phyloP scores from a whole-genome alignment of 1,139 yeast genomes.

The Debaryomyces fabryi region DNA sequence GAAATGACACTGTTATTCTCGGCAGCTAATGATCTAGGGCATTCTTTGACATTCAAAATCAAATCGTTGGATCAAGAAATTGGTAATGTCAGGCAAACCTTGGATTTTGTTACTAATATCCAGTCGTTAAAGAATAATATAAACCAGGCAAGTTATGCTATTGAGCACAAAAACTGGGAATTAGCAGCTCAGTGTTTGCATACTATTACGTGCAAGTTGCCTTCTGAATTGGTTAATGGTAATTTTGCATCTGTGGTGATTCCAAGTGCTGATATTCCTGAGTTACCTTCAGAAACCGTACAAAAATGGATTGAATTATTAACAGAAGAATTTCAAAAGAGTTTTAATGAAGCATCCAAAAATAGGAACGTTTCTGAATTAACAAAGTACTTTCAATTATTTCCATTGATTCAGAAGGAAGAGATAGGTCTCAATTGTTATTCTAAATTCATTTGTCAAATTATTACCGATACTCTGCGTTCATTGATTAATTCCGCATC shows the following conservation, averaged over 20 bases:
- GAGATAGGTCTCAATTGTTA: constrained; percentile 77
- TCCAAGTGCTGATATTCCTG: constrained; percentile 92
- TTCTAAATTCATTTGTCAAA: constrained; percentile 81
- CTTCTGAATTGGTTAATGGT: constrained; percentile 58
- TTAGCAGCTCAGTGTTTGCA: constrained; percentile 68
- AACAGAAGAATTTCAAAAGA: constrained; percentile 56
- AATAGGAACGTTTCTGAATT: constrained; percentile 66
- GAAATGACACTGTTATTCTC: constrained; percentile 55
- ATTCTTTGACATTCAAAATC: constrained; percentile 67
- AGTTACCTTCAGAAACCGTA: constrained; percentile 64
- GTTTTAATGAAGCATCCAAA: constrained; percentile 72
- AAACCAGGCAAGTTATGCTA: constrained; percentile 67
- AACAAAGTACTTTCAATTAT: constrained; percentile 79
- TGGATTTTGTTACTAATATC: constrained; percentile 65
- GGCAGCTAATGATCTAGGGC: constrained; percentile 67
- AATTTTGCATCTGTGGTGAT: constrained; percentile 78
- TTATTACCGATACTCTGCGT: constrained; percentile 79
- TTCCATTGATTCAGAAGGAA: constrained; percentile 81
- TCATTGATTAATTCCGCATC: constrained; percentile 49
- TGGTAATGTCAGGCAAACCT: constrained; percentile 63
- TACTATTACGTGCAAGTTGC: constrained; percentile 53
- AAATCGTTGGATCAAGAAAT: constrained; percentile 73
- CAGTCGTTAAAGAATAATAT: constrained; percentile 65
- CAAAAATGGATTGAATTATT: constrained; percentile 61
- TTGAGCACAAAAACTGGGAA: constrained; percentile 70